phyloP scores from a whole-genome alignment of 305 asterid species.

The Plantago coronopus region DNA sequence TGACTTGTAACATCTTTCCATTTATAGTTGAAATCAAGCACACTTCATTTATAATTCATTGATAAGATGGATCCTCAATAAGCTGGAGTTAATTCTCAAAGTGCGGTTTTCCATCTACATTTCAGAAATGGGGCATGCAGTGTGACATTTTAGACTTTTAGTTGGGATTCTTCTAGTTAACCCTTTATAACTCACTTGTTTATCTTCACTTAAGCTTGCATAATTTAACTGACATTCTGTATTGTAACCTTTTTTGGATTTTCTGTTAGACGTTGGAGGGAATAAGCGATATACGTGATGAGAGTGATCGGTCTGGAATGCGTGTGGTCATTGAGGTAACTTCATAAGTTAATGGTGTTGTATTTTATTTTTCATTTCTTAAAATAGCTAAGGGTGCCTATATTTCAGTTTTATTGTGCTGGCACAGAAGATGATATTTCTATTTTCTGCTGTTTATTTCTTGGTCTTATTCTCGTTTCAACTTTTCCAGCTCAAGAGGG shows the following conservation, averaged over 20 bases:
- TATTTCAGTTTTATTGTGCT: slow-evolving; percentile 6
- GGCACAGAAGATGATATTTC: slow-evolving; percentile 9
- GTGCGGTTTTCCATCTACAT: slow-evolving; percentile 5
- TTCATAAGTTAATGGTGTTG: slow-evolving; percentile 18
- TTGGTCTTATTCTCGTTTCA: slow-evolving; percentile 16
- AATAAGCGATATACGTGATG: slow-evolving; percentile 97
- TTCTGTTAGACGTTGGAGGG: slow-evolving; percentile 77
- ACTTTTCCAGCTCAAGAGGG: slow-evolving; percentile 79
- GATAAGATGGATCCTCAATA: not conserved
- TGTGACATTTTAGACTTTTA: slow-evolving; percentile 15
- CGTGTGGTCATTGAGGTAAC: slow-evolving; percentile 94
- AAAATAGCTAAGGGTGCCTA: slow-evolving; percentile 16
- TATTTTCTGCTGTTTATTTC: slow-evolving; percentile 1
- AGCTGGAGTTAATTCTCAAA: not conserved
- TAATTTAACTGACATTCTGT: slow-evolving; percentile 7
- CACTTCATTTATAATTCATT: not conserved
- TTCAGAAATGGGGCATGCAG: slow-evolving; percentile 2
- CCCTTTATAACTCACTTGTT: slow-evolving; percentile 14
- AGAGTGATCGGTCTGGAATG: slow-evolving; percentile 99
- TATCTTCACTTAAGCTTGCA: slow-evolving; percentile 22
- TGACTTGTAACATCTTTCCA: not conserved
- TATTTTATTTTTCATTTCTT: slow-evolving; percentile 21
- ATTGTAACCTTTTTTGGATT: slow-evolving; percentile 19
- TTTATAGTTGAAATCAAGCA: too few species aligned
- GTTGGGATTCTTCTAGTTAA: slow-evolving; percentile 4